Evolutionary conservation across 2,329 filamentous ascomycete genomes (phyloP), one percentile per base, ranked within the genome.

Genomic region (Sporothrix brunneoviolacea): DNA sequence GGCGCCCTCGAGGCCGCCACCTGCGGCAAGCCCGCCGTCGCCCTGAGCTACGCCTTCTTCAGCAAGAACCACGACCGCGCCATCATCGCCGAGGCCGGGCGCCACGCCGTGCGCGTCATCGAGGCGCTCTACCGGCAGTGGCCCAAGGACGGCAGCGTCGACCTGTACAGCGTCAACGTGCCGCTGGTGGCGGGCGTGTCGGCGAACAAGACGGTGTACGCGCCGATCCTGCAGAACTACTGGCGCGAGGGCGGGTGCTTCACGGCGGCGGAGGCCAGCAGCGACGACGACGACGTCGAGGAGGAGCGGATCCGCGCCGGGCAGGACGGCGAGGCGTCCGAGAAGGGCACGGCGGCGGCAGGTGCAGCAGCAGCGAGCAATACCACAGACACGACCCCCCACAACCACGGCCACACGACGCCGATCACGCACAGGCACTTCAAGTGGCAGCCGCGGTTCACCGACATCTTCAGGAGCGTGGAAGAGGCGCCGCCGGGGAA

Each of bases 151-250:
- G 67, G 72, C 28, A 77, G 76, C 53, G 83, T 88, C 5, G 88
- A 95, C 62, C 70, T 97, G n/a, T 97, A 95, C 67, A 86, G 79
- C 42, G 83, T 97, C 59, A 97, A 97, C 63, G 85, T 97, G 8
- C 91, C 93, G 18, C 72, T 97, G 10, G 76, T 93, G 13, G 83
- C 87, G 53, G 84, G 82, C 7, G 80, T 96, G 1, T 84, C 84
- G 58, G 64, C 71, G 16, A 76, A 77, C 48, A 89, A 87, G 68
- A 82, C 91, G 4, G 61, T 93, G n/a, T 95, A 83, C 70, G 91
- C 93, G 3, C 72, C 81, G 54, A 86, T 96, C 77, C 70, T 97
- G 61, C 88, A 95, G 69, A 98, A 97, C 66, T 83, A 85, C 62
- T 98, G 93, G 93, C 74, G 73, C 18, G 75, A 77, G n/a, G 88